Conservation (phyloP, 2,329 filamentous ascomycete species). For the Colletotrichum incanum region DNA sequence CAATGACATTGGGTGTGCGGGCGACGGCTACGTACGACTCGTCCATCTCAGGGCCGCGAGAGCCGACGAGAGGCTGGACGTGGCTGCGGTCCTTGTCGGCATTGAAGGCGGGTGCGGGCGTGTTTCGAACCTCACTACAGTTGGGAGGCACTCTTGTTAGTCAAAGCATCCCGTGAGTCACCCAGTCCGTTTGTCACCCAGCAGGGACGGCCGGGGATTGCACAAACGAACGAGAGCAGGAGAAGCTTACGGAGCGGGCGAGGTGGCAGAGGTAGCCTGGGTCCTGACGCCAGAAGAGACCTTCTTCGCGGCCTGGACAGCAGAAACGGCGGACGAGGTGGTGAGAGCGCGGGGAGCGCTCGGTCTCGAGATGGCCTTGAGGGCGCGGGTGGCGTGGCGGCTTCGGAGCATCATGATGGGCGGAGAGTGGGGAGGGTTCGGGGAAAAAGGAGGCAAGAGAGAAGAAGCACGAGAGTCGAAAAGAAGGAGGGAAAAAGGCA, state of each 20-base stretch:
- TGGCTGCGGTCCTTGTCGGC: constrained; percentile 66
- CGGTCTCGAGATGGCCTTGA: constrained; percentile 60
- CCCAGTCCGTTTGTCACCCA: neutral
- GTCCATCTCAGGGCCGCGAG: constrained; percentile 77
- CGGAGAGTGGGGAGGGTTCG: constrained; percentile 37
- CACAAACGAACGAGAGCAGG: neutral
- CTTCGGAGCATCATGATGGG: constrained; percentile 63
- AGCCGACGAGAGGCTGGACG: constrained; percentile 79
- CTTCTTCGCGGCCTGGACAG: constrained; percentile 58
- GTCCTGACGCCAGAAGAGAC: constrained; percentile 60
- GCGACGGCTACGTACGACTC: constrained; percentile 76
- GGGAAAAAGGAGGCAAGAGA: constrained; percentile 28
- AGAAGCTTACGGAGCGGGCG: constrained; percentile 68
- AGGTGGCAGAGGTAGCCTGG: constrained; percentile 64
- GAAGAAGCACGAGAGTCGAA: constrained; percentile 16
- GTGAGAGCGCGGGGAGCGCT: constrained; percentile 57
- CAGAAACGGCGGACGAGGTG: constrained; percentile 55
- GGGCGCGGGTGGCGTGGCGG: constrained; percentile 63
- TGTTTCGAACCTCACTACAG: constrained; percentile 69
- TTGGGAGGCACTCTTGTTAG: constrained; percentile 46
- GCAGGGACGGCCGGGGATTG: neutral
- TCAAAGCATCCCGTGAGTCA: constrained; percentile 32
- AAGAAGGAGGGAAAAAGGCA: constrained; percentile 23
- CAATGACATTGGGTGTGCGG: constrained; percentile 36
- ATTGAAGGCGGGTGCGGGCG: constrained; percentile 76